Evolutionary conservation across 2,329 filamentous ascomycete genomes (phyloP).

Genomic region (Exophiala bonariae): DNA sequence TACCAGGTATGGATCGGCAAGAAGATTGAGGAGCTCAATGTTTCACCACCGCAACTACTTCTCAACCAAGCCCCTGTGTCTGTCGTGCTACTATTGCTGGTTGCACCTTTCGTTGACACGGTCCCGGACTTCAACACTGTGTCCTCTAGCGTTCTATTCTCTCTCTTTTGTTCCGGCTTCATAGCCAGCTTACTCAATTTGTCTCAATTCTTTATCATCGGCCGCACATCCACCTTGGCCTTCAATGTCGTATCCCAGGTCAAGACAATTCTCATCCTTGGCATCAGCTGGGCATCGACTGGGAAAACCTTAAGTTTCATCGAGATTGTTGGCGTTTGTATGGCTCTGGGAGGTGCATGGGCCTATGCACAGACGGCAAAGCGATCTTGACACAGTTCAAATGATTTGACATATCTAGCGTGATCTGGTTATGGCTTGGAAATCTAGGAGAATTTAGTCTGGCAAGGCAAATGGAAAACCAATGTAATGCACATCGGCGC

Average conservation of each 20-base stretch:
- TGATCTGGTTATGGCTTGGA: no score
- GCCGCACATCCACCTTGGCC: conserved; percentile 7
- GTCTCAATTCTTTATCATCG: conserved; percentile 16
- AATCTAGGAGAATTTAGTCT: no score
- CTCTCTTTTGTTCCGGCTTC: conserved; percentile 10
- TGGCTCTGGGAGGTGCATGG: conserved; percentile 10
- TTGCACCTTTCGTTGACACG: conserved; percentile 8
- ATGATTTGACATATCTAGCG: no score
- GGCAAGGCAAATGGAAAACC: no score
- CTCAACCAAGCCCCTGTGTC: conserved; percentile 15
- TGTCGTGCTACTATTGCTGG: not conserved
- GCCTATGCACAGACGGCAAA: conserved; percentile 9
- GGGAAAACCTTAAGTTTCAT: conserved; percentile 1
- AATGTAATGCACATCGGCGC: no score
- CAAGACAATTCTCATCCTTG: conserved; percentile 14
- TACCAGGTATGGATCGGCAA: conserved; percentile 20
- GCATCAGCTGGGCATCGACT: conserved; percentile 8
- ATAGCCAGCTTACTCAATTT: conserved; percentile 11
- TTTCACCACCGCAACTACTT: conserved; percentile 8
- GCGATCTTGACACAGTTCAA: not conserved
- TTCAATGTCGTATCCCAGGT: conserved; percentile 15
- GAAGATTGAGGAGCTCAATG: conserved; percentile 14
- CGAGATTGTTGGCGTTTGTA: conserved; percentile 11
- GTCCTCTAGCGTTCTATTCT: not conserved
- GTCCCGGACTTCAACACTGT: conserved; percentile 3